phyloP scores from a whole-genome alignment of 2,329 filamentous ascomycete genomes.

The Aspergillus sp. region DNA sequence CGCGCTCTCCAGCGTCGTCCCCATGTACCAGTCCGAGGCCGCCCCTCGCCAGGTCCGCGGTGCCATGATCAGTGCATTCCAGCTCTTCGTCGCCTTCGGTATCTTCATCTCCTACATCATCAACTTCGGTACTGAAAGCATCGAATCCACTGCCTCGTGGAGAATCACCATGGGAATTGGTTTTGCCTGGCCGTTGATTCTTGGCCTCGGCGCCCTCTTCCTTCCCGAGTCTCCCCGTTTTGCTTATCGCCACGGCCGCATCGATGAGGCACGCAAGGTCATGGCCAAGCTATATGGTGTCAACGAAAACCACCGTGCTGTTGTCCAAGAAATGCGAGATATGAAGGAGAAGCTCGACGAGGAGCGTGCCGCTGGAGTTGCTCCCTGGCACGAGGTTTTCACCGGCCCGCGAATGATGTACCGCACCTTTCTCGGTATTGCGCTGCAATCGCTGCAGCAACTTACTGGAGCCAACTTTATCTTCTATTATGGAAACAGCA shows the following conservation, averaged over 20 bases:
- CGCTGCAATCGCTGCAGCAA: slow-evolving; percentile 50
- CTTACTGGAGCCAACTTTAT: slow-evolving; percentile 52
- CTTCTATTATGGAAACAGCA: slow-evolving; percentile 56
- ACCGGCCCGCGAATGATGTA: slow-evolving; percentile 50
- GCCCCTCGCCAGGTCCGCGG: slow-evolving; percentile 49
- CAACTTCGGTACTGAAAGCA: slow-evolving; percentile 48
- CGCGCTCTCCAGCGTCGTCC: slow-evolving; percentile 47
- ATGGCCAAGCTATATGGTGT: slow-evolving; percentile 59
- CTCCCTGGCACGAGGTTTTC: slow-evolving; percentile 47
- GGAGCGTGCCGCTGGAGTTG: slow-evolving; percentile 45
- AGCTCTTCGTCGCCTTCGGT: slow-evolving; percentile 52
- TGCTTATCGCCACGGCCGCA: slow-evolving; percentile 55
- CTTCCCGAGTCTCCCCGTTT: slow-evolving; percentile 60
- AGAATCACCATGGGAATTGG: slow-evolving; percentile 57
- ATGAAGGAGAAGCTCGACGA: slow-evolving; percentile 61
- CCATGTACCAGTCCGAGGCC: slow-evolving; percentile 51
- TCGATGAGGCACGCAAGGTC: slow-evolving; percentile 53
- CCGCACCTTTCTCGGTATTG: slow-evolving; percentile 46
- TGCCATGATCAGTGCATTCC: slow-evolving; percentile 50
- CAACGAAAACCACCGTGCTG: slow-evolving; percentile 54
- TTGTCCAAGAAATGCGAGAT: slow-evolving; percentile 57
- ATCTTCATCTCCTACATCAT: slow-evolving; percentile 51
- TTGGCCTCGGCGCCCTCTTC: slow-evolving; percentile 56
- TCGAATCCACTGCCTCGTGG: slow-evolving; percentile 47
- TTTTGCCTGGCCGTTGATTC: slow-evolving; percentile 57